Base-by-base conservation (phyloP, 805 yeast genomes). In the Monosporozyma siamensis region DNA sequence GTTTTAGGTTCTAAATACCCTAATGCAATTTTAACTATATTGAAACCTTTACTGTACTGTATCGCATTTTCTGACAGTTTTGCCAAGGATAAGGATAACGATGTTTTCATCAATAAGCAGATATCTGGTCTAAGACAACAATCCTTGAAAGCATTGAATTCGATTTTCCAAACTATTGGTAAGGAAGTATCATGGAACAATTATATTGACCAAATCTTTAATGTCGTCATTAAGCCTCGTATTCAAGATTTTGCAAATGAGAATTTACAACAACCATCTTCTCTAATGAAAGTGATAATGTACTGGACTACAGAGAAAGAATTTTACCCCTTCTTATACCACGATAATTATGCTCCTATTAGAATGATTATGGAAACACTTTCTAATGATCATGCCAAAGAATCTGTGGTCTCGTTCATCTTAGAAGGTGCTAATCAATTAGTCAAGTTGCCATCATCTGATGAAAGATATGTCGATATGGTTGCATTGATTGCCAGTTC, bases 231-330 rank as follows among this genome's bases (percentile, higher is more conserved):
- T 11, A 52, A 59, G 17, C 88, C 95, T 6, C 74, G 94, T 54
- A 67, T 92, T 51, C 67, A 47, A 1, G 66, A 71, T 10, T 90
- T 90, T 60, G 81, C 81, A 3, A 71, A 65, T 32, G 95, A 83
- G 53, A 92, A 90, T 58, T 66, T 82, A 25, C 94, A 87, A 55
- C 87, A 82, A 53, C 80, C 90, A 0, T 87, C 97, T 0, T 73
- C 95, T 0, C 58, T 90, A 35, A 65, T 89, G 75, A 75, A 69
- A 43, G 56, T 87, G 8, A 72, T 90, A 53, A 61, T 76, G 6
- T 64, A 72, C 7, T 74, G 95, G 78, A 66, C 82, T 39, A 56
- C 68, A 4, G 57, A 63, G 25, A 64, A 67, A 4, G 64, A 66
- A 18, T 67, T 80, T 30, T 64, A 70, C 38, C 67, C 68, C 11